Conservation (phyloP, 2,329 filamentous ascomycete genomes). For the Scedosporium minutisporum region DNA sequence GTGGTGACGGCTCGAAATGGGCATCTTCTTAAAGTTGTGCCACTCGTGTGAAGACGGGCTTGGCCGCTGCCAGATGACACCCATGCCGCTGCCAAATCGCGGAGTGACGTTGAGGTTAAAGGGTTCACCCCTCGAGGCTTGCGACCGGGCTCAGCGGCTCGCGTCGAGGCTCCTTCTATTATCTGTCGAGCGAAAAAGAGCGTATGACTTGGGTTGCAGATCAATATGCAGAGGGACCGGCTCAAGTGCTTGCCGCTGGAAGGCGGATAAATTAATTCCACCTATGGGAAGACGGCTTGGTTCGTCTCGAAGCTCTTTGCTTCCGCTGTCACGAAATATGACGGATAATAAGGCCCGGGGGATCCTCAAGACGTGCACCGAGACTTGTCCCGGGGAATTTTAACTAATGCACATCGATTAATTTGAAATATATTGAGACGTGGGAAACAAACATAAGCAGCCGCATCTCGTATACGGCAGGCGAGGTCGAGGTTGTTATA, state of each 20-base stretch:
- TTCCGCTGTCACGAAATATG: constrained; percentile 6
- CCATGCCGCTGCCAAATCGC: constrained; percentile 2
- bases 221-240: constrained; percentile 2
- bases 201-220: not conserved
- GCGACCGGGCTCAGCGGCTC: not conserved
- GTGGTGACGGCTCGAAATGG: not conserved
- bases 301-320: constrained; percentile 4
- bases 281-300: not conserved
- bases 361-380: not conserved
- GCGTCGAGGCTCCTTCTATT: not conserved
- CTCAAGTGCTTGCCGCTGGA: constrained; percentile 5
- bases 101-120: not conserved
- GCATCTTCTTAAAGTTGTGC: not conserved
- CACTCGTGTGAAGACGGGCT: not conserved
- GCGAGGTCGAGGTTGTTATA: not conserved
- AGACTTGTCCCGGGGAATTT: constrained; percentile 6
- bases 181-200: not conserved
- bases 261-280: not conserved
- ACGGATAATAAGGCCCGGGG: not conserved
- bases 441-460: not conserved
- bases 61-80: not conserved
- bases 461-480: not conserved
- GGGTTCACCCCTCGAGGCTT: not conserved
- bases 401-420: constrained; percentile 1
- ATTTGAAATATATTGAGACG: not conserved